Base-by-base conservation (phyloP, 495 filamentous ascomycete genomes). In the Lentithecium fluviatile region DNA sequence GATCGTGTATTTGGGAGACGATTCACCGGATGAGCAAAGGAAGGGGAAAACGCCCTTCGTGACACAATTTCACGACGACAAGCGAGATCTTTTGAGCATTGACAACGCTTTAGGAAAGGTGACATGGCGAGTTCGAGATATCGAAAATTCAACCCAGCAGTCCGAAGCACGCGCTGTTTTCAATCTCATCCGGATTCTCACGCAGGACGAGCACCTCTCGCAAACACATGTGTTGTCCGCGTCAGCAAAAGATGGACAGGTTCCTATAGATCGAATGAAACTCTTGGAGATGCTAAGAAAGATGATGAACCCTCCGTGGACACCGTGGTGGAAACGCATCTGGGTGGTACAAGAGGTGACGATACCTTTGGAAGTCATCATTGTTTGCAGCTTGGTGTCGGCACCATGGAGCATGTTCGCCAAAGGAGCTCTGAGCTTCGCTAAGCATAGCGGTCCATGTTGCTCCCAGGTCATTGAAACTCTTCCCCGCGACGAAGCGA, bases 301-400 rank as follows among this genome's bases (percentile, higher is more conserved):
- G 24, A 6, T 45, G 7, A 56, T 56, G 36, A 6, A 56, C 29
- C 7, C 52, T 11, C 52, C 52, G 15, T 56, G 52, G 52, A 56
- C 52, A 24, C 52, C 52, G 5, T 56, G 52, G 52, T 56, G 52
- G 52, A 25, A 34, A 3, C 55, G 55, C 8, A 58, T 58, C 7
- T 58, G 45, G 55, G 45, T 50, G 10, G 25, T 58, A 3, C 55
- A 58, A 29, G 55, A 58, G 19, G 21, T 50, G 7, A 24, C 26
- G 6, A 11, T 58, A 6, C 45, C 55, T 6, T 6, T 13, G 8
- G 19, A 49, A 6, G 45, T 50, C 43, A 11, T 32, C 7, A 17
- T 58, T 5, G 24, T 58, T 3, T 58, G 25, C 15, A 45, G 45
- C 20, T 8, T 24, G 3, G 42, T 50, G 10, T 47, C 45, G 6